Conservation (phyloP, 139 green algal species). For the Tetradesmus lagerheimii region DNA sequence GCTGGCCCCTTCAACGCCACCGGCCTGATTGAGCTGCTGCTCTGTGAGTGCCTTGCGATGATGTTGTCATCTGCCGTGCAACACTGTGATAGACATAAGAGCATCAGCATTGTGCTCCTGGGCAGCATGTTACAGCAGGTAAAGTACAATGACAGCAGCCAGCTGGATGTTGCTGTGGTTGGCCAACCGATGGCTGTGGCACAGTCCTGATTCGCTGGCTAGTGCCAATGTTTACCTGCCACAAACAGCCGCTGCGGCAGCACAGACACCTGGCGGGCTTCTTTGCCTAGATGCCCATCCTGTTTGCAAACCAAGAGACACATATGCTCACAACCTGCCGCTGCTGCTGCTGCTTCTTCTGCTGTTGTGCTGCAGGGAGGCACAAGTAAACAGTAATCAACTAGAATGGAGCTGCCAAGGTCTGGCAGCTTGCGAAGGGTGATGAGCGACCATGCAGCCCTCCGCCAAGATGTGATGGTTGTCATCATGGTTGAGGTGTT, state of each 20-base stretch:
- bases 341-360: neutral
- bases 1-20: neutral
- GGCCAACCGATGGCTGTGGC: too few relatives aligned
- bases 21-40: neutral
- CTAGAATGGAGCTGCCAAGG: neutral
- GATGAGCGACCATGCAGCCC: neutral
- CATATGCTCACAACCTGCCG: neutral
- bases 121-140: neutral
- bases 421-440: neutral
- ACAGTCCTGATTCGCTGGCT: too few relatives aligned
- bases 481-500: too few relatives aligned
- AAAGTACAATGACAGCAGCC: too few relatives aligned
- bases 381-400: neutral
- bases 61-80: too few relatives aligned
- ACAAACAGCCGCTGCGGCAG: neutral
- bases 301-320: too few relatives aligned
- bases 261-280: too few relatives aligned
- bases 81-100: too few relatives aligned
- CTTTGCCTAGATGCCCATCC: too few relatives aligned
- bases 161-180: too few relatives aligned
- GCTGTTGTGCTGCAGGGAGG: neutral
- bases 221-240: neutral
- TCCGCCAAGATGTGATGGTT: too few relatives aligned
- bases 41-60: neutral
- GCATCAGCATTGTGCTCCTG: too few relatives aligned